Conservation (phyloP, 169 alveolate genomes). For the Plasmodium vinckei region DNA sequence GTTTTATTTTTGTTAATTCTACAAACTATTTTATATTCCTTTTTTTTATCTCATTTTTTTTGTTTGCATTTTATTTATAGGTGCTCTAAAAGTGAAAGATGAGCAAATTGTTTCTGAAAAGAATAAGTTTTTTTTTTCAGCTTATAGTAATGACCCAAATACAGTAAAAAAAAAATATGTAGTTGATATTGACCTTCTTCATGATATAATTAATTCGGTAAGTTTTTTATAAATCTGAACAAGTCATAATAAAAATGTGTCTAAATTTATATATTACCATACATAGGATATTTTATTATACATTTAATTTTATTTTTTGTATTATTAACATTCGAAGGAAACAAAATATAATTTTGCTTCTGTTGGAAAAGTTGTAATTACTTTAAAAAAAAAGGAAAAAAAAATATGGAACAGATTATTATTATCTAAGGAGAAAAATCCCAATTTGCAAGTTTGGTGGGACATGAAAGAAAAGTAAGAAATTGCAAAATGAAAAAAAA, state of each 20-base stretch:
- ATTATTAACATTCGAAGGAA: constrained; percentile 30
- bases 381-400: constrained; percentile 85
- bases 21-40: neutral
- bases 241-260: constrained; percentile 8
- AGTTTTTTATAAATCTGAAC: neutral
- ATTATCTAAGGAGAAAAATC: constrained; percentile 86
- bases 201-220: constrained; percentile 81
- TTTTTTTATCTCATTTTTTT: constrained; percentile 26
- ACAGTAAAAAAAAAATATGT: constrained; percentile 85
- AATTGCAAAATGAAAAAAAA: constrained; percentile 65
- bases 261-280: neutral
- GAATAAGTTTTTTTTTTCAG: constrained; percentile 84
- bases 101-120: constrained; percentile 81
- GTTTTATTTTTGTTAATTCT: neutral
- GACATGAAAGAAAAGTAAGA: constrained; percentile 94
- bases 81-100: constrained; percentile 89
- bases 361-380: constrained; percentile 89
- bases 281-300: neutral
- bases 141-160: constrained; percentile 89
- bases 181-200: constrained; percentile 84
- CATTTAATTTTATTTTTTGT: neutral
- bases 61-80: constrained; percentile 57
- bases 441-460: constrained; percentile 94
- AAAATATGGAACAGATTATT: constrained; percentile 89
- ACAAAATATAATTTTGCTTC: constrained; percentile 91